These are phyloP conservation scores for Aspergillus biplanus DNA, from an alignment of 495 filamentous ascomycete species.

Conservation along the genomic window DNA sequence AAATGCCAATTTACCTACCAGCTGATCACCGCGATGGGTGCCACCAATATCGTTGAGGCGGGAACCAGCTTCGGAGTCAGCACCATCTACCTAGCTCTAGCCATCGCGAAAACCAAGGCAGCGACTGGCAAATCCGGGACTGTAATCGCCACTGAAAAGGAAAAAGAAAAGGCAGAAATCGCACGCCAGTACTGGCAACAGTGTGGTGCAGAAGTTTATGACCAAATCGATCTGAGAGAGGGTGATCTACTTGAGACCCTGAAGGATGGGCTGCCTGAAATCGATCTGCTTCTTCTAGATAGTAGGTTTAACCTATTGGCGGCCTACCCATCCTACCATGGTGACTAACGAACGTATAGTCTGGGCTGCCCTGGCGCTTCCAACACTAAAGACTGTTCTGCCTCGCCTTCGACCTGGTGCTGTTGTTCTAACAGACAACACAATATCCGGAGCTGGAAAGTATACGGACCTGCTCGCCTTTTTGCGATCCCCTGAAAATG, in stretches of 20 bases:
- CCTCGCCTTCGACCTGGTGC: slow-evolving; percentile 47
- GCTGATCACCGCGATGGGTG: slow-evolving; percentile 42
- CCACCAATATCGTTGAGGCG: slow-evolving; percentile 53
- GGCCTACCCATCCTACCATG: not conserved
- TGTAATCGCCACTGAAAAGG: slow-evolving; percentile 60
- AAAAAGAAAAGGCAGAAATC: slow-evolving; percentile 45
- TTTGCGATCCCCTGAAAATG: too few species aligned
- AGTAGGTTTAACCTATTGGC: slow-evolving; percentile 39
- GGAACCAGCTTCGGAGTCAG: slow-evolving; percentile 61
- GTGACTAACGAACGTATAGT: slow-evolving; percentile 36
- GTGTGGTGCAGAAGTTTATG: slow-evolving; percentile 43
- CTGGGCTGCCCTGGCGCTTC: slow-evolving; percentile 53
- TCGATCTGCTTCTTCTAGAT: slow-evolving; percentile 60
- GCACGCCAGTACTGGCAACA: slow-evolving; percentile 53
- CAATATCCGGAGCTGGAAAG: not conserved
- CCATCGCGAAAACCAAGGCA: slow-evolving; percentile 39
- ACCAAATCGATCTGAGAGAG: slow-evolving; percentile 53
- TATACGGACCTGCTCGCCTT: too few species aligned
- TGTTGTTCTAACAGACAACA: slow-evolving; percentile 55
- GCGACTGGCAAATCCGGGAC: slow-evolving; percentile 31
- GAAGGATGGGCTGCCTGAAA: slow-evolving; percentile 38
- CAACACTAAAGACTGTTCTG: slow-evolving; percentile 49
- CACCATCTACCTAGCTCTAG: slow-evolving; percentile 61
- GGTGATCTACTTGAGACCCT: slow-evolving; percentile 57
- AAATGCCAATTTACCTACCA: slow-evolving; percentile 56